Evolutionary conservation across 1,284 basidiomycete species (phyloP).

Genomic region (Tilletia horrida): DNA sequence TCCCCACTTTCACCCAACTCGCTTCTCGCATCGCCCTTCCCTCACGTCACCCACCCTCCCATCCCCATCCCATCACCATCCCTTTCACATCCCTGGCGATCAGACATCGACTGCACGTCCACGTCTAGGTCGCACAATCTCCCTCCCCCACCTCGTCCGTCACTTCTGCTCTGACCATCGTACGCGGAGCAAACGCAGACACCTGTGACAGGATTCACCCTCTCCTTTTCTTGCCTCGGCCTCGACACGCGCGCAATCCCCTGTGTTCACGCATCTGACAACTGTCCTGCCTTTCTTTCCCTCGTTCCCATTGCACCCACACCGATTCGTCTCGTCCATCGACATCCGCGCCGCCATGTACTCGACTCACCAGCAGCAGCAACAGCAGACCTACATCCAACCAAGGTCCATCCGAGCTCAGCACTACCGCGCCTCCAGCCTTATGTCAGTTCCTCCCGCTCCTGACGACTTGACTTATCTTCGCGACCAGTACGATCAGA

Average conservation of each 20-base stretch:
- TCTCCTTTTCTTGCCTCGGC: neutral
- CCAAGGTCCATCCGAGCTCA: neutral
- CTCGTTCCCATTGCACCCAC: neutral
- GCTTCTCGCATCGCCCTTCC: neutral
- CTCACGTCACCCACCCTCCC: neutral
- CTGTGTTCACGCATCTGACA: neutral
- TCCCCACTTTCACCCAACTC: neutral
- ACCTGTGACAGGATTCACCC: neutral
- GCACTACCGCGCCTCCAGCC: neutral
- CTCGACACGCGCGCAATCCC: neutral
- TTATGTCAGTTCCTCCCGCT: neutral
- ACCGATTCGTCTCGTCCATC: neutral
- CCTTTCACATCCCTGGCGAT: neutral
- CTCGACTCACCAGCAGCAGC: neutral
- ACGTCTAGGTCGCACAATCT: no score
- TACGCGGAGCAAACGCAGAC: no score
- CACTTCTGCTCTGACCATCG: no score
- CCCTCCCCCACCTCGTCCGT: no score
- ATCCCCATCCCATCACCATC: neutral
- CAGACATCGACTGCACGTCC: no score
- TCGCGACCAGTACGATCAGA: constrained; percentile 12
- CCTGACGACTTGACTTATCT: neutral
- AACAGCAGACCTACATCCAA: neutral
- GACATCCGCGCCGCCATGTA: neutral
- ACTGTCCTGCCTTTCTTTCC: no score